These are phyloP conservation scores for Malus fusca DNA, from an alignment of 306 rosid genomes.

Conservation along the genomic window DNA sequence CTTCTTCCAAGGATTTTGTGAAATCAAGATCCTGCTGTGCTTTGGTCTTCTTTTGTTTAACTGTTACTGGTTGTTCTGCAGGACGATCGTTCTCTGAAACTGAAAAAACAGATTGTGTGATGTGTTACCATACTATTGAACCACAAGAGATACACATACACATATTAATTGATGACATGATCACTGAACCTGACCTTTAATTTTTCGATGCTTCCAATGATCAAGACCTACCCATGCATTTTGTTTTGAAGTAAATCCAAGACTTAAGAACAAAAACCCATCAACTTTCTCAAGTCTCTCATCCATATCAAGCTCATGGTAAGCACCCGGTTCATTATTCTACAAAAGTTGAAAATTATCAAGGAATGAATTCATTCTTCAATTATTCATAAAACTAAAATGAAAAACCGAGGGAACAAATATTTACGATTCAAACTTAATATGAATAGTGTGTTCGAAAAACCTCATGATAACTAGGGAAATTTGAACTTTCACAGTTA, in stretches of 20 bases:
- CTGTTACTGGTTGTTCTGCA: constrained; percentile 31
- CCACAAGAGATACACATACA: not conserved
- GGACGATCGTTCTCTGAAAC: constrained; percentile 51
- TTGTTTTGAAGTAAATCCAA: constrained; percentile 65
- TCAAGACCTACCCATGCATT: constrained; percentile 99
- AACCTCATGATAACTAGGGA: constrained; percentile 64
- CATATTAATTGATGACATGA: not conserved
- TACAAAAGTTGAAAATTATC: constrained; percentile 22
- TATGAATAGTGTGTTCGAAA: not conserved
- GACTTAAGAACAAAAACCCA: constrained; percentile 57
- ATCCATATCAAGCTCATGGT: constrained; percentile 37
- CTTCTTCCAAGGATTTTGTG: constrained; percentile 49
- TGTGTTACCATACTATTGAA: constrained; percentile 12
- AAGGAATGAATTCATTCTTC: constrained; percentile 12
- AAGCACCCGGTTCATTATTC: constrained; percentile 54
- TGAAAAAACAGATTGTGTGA: constrained; percentile 19
- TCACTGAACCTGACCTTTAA: constrained; percentile 51
- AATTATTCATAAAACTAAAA: not conserved
- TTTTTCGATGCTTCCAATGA: constrained; percentile 78
- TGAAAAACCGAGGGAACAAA: not conserved
- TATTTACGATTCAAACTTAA: not conserved
- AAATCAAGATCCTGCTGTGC: constrained; percentile 65
- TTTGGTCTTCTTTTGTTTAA: constrained; percentile 45
- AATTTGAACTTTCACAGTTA: constrained; percentile 49
- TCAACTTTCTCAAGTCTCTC: constrained; percentile 64